These are phyloP conservation scores for Clavispora carvajalis DNA, from an alignment of 805 yeast species.

Conservation along the genomic window DNA sequence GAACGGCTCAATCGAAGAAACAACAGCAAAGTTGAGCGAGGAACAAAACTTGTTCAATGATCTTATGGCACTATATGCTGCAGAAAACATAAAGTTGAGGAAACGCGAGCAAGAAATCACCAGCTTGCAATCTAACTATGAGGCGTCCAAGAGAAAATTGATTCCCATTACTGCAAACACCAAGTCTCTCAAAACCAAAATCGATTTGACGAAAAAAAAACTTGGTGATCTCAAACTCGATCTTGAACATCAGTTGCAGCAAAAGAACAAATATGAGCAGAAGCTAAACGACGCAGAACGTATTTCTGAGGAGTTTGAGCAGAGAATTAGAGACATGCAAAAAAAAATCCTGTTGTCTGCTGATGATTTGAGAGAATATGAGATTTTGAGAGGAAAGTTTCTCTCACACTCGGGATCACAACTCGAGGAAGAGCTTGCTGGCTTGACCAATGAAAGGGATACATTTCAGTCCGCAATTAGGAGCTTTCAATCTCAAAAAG, in stretches of 20 bases:
- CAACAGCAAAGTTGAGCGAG: slow-evolving; percentile 21
- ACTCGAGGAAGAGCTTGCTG: slow-evolving; percentile 44
- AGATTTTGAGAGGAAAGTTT: slow-evolving; percentile 49
- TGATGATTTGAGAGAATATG: slow-evolving; percentile 55
- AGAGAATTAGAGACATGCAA: slow-evolving; percentile 15
- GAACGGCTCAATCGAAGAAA: slow-evolving; percentile 5
- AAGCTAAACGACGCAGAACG: slow-evolving; percentile 43
- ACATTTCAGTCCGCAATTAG: slow-evolving; percentile 28
- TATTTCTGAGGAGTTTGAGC: slow-evolving; percentile 28
- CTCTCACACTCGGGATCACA: slow-evolving; percentile 54
- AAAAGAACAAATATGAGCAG: slow-evolving; percentile 35
- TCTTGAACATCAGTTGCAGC: slow-evolving; percentile 43
- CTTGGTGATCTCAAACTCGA: slow-evolving; percentile 49
- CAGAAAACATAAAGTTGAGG: slow-evolving; percentile 37
- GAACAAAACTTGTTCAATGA: slow-evolving; percentile 24
- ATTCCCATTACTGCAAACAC: slow-evolving; percentile 61
- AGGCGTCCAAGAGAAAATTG: slow-evolving; percentile 42
- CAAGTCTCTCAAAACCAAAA: slow-evolving; percentile 42
- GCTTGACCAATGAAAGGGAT: slow-evolving; percentile 40
- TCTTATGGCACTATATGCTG: slow-evolving; percentile 39
- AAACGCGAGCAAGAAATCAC: slow-evolving; percentile 36
- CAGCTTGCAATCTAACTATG: slow-evolving; percentile 35
- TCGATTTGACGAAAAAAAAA: slow-evolving; percentile 42
- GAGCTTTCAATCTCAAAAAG: slow-evolving; percentile 26
- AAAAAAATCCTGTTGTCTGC: slow-evolving; percentile 33